phyloP scores from a whole-genome alignment of 345 rosid genomes.

The Euclidium syriacum region DNA sequence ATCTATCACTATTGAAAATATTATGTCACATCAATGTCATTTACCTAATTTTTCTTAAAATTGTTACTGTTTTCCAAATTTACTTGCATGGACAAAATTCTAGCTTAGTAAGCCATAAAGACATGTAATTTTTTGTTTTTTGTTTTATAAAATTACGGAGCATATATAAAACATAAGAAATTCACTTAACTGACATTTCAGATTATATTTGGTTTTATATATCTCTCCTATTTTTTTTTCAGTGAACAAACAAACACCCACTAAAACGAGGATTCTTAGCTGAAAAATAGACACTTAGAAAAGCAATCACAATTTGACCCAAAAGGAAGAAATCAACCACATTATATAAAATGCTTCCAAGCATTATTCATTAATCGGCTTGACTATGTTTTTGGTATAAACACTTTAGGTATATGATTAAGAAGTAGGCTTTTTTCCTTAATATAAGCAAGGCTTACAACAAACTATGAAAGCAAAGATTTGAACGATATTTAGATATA shows the following conservation, averaged over 20 bases:
- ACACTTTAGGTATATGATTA: background rate
- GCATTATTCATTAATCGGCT: background rate
- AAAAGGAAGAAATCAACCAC: background rate
- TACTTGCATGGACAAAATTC: too few species aligned
- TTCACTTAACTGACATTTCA: too few species aligned
- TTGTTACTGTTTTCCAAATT: too few species aligned
- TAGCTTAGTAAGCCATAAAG: too few species aligned
- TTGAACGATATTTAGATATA: background rate
- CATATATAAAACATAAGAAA: too few species aligned
- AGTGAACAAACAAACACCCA: background rate
- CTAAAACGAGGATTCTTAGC: background rate
- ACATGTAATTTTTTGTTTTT: too few species aligned
- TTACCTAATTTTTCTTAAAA: too few species aligned
- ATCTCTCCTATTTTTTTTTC: background rate
- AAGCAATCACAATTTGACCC: background rate
- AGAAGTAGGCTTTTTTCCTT: background rate
- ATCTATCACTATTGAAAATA: too few species aligned
- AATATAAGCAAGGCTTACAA: background rate
- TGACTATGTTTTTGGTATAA: background rate
- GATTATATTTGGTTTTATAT: background rate
- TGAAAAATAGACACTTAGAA: background rate
- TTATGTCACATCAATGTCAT: too few species aligned
- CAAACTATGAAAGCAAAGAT: background rate
- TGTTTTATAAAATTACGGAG: too few species aligned
- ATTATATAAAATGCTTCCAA: background rate